Percentiles rank a stretch among this genome's conserved stretches.
phyloP scores from a whole-genome alignment of 2,329 filamentous ascomycete genomes.

The Ceratocystis lukuohia region DNA sequence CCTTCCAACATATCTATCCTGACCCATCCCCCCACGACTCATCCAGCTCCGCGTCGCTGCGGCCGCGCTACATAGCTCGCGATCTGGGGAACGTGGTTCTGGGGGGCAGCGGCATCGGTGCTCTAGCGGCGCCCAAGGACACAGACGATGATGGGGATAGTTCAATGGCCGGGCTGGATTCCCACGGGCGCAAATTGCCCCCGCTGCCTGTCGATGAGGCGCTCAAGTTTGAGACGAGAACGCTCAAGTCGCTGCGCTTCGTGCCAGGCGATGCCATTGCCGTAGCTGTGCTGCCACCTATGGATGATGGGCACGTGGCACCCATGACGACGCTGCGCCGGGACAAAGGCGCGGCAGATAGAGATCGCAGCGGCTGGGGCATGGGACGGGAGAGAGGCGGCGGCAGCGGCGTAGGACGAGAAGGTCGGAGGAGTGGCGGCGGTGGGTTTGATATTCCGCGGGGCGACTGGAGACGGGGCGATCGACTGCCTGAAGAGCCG shows the following conservation, averaged over 20 bases:
- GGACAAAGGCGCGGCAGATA: conserved; percentile 26
- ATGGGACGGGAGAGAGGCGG: background rate
- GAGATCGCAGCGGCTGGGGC: conserved; percentile 16
- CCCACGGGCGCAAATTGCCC: conserved; percentile 57
- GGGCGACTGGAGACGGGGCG: conserved; percentile 25
- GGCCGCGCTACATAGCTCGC: conserved; percentile 55
- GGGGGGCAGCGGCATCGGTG: conserved; percentile 41
- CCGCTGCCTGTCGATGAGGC: conserved; percentile 27
- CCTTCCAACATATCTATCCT: conserved; percentile 74
- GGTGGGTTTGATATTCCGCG: conserved; percentile 23
- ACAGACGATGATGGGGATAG: conserved; percentile 26
- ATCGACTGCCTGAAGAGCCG: conserved; percentile 21
- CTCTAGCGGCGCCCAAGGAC: conserved; percentile 23
- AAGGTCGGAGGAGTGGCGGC: conserved; percentile 22
- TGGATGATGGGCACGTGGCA: conserved; percentile 60
- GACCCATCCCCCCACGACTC: conserved; percentile 40
- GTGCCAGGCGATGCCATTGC: conserved; percentile 82
- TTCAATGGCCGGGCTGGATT: conserved; percentile 51
- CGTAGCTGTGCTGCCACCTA: conserved; percentile 65
- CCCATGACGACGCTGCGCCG: conserved; percentile 41
- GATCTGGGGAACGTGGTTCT: conserved; percentile 75
- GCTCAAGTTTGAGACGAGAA: conserved; percentile 53
- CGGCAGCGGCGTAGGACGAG: conserved; percentile 18
- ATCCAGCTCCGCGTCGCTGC: conserved; percentile 3
- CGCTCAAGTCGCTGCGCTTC: conserved; percentile 62